Base-by-base conservation (phyloP, 306 rosid genomes). In the Rosa multiflora region DNA sequence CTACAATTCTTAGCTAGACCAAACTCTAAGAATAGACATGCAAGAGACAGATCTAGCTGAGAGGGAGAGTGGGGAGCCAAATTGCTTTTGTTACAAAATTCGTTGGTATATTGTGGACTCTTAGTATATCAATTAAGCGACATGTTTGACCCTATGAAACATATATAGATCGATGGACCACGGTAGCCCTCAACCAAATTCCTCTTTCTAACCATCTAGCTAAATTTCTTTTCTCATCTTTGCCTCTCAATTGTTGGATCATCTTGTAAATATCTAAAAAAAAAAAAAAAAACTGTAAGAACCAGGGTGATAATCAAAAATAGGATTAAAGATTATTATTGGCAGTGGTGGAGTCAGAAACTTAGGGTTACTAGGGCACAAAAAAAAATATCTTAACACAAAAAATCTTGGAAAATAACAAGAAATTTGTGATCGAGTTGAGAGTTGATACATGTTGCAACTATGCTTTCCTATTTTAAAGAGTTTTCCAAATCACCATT, bases 91-190 rank as follows among this genome's bases (percentile, higher is more conserved):
- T 8, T 8, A 71, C 14, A 14, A 71, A 10, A 15, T 72, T 11
- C 76, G 4, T 2, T 15, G 46, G 62, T 15, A 29, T 72, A 14
- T 2, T 49, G 21, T 52, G 8, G 21, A 32, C 37, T 32, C 3
- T 32, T 32, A 32, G 37, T 32, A 32, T 32, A 32, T 32, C 37
- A 32, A 32, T 32, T 32, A 32, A 32, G 37, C 40, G 74, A 29
- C 63, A 51, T 72, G 76, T 73, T 73, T 73, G 35, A 20, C 35
- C 48, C 55, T 74, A 62, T 40, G 78, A 23, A 42, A 44, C 49
- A 39, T 55, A 43, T 43, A 43, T 44, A 55, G 46, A 51, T 20
- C 17, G 6, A 49, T 46, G 76, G 76, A 49, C 29, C 20, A 37
- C 42, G 11, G 64, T 63, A 29, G 69, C 21, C 43, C 42, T 63